Evolutionary conservation across 2,329 filamentous ascomycete genomes (phyloP).

Genomic region (Epichloe brachyelytri): DNA sequence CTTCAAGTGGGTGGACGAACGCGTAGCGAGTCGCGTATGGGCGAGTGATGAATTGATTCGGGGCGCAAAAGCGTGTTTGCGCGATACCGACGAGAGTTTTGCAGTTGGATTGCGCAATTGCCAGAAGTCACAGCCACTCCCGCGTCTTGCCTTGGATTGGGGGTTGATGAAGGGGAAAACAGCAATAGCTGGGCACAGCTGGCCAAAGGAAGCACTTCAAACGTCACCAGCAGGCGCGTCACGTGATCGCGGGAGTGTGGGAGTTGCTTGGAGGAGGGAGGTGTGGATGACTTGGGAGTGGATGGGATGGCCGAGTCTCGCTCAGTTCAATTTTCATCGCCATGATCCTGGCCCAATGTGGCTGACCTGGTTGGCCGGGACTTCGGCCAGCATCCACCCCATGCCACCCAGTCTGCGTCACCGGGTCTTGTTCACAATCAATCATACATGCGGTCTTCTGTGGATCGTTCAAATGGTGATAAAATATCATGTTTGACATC

Average conservation of each 20-base stretch:
- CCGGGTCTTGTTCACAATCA: too few relatives aligned
- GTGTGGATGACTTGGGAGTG: not conserved
- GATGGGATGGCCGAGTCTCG: too few relatives aligned
- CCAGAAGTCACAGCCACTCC: constrained; percentile 3
- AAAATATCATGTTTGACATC: not conserved
- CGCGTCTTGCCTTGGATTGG: constrained; percentile 6
- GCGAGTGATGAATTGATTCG: not conserved
- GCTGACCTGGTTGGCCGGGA: too few relatives aligned
- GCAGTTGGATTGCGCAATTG: constrained; percentile 6
- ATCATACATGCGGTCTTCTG: not conserved
- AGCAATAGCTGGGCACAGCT: constrained; percentile 12
- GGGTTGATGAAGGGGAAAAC: constrained; percentile 2
- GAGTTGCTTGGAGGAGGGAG: not conserved
- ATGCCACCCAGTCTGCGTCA: too few relatives aligned
- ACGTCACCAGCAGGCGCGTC: constrained; percentile 21
- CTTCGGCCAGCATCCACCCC: too few relatives aligned
- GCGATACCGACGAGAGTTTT: constrained; percentile 1
- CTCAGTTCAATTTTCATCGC: too few relatives aligned
- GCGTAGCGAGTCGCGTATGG: constrained; percentile 12
- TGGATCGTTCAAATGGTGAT: not conserved
- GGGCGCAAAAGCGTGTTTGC: constrained; percentile 5
- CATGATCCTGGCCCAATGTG: too few relatives aligned
- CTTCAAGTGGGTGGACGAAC: constrained; percentile 8
- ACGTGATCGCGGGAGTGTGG: constrained; percentile 16
- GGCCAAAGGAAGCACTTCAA: constrained; percentile 22